Base-by-base conservation (phyloP, 768 basidiomycete genomes). In the Scleroderma citrinum region DNA sequence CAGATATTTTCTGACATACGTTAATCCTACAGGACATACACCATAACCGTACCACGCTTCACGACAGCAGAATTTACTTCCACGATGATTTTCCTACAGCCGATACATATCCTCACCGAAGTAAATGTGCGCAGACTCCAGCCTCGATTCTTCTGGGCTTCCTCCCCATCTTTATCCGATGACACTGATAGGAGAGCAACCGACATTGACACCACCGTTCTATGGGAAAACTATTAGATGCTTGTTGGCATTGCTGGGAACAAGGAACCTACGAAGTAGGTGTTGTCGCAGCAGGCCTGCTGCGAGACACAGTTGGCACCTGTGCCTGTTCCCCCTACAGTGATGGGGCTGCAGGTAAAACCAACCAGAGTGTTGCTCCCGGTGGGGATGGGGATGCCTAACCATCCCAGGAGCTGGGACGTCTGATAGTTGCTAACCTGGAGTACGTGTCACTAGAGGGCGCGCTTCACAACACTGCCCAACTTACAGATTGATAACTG, bases 241-340 rank as follows among this genome's bases (percentile, higher is more conserved):
- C 24, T 7, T 20, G 14, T n/a, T 24, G 40, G 14, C 21, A 7
- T n/a, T 5, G 23, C 13, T 16, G 6, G 24, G 6, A 42, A 42
- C 14, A 17, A n/a, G 19, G 23, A 26, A 10, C 40, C 11, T 42
- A 42, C 40, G 40, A 42, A 42, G 24, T 23, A 42, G 40, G 14
- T 13, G 40, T 26, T 26, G 13, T 21, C 16, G 23, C 40, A 42
- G 40, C 40, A 42, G 14, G 26, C 47, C 2, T 38, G 16, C 14
- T 48, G 47, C 37, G 20, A 12, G 8, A n/a, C 37, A 55, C 58
- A 34, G 21, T 23, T 41, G 5, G 26, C 39, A 40, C 58, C 63
- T 36, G 32, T 24, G 44, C 51, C 59, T 17, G 57, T 44, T 16
- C 60, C 63, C 44, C 63, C 26, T 37, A 58, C 49, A 38, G 31